These are phyloP conservation scores for Casaregolazyma suthepensis DNA, from an alignment of 1,139 yeast species.

Conservation along the genomic window DNA sequence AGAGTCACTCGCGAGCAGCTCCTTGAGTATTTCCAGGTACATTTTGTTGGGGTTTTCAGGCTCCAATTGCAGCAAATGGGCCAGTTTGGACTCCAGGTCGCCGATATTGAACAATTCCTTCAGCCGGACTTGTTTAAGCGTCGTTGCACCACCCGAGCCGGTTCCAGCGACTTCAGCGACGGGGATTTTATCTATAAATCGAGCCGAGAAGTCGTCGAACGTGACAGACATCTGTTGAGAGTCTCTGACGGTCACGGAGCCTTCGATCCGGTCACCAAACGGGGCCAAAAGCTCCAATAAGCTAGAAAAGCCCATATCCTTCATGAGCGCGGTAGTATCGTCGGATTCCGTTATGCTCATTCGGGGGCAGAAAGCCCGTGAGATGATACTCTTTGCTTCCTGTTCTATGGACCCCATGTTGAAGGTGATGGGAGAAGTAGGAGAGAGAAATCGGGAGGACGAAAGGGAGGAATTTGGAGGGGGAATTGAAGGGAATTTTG, in stretches of 20 bases:
- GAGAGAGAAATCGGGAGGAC: not conserved
- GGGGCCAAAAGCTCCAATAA: conserved; percentile 38
- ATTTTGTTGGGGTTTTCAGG: conserved; percentile 9
- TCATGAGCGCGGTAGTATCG: conserved; percentile 45
- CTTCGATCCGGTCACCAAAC: conserved; percentile 37
- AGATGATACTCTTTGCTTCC: conserved; percentile 21
- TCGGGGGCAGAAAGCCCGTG: conserved; percentile 50
- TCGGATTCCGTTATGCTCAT: conserved; percentile 50
- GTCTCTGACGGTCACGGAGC: conserved; percentile 39
- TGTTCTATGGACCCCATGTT: not conserved
- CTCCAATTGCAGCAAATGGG: conserved; percentile 11
- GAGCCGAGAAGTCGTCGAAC: conserved; percentile 30
- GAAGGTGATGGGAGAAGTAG: not conserved
- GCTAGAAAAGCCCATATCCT: conserved; percentile 34
- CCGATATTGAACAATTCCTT: conserved; percentile 16
- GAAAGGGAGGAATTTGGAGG: no score
- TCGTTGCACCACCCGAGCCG: conserved; percentile 1
- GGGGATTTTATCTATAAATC: conserved; percentile 19
- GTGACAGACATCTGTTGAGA: conserved; percentile 29
- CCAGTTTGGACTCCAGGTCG: conserved; percentile 18
- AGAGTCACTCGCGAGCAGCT: conserved; percentile 32
- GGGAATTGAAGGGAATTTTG: not conserved
- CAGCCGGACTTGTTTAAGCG: conserved; percentile 2
- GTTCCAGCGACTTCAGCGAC: not conserved
- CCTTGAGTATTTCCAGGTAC: conserved; percentile 16